A percentile compares a stretch with the other conserved stretches of the same genome.
These are phyloP conservation scores for Hippophae gyantsensis DNA, from an alignment of 306 rosid genomes.

Conservation along the genomic window DNA sequence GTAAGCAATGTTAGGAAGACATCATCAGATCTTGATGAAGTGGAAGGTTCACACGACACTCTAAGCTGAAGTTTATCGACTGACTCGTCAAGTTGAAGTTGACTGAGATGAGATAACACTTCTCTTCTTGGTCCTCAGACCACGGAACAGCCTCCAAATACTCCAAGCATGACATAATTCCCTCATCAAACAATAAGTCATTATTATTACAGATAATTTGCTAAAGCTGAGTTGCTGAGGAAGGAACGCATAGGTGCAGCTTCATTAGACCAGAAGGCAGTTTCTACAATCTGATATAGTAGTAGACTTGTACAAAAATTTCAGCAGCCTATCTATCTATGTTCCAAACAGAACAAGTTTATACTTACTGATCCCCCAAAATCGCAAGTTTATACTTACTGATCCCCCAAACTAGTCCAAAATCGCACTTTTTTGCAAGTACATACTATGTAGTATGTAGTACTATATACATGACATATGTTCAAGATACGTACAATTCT, in stretches of 20 bases:
- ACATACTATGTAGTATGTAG: too few relatives aligned
- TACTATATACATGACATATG: too few relatives aligned
- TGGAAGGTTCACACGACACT: conserved; percentile 57
- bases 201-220: conserved; percentile 3
- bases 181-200: conserved; percentile 42
- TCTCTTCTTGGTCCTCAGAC: conserved; percentile 72
- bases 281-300: too few relatives aligned
- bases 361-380: too few relatives aligned
- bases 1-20: conserved; percentile 41
- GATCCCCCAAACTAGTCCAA: too few relatives aligned
- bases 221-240: not conserved
- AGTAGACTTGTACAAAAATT: too few relatives aligned
- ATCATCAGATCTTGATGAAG: conserved; percentile 41
- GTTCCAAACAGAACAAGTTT: too few relatives aligned
- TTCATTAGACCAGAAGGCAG: not conserved
- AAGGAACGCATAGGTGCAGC: not conserved
- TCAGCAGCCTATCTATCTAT: too few relatives aligned
- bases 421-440: too few relatives aligned
- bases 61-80: conserved; percentile 44
- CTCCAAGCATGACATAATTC: conserved; percentile 61
- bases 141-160: conserved; percentile 84
- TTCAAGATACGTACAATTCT: too few relatives aligned
- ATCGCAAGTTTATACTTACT: too few relatives aligned
- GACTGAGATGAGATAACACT: conserved; percentile 46
- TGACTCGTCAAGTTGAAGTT: conserved; percentile 50